Evolutionary conservation across 306 rosid genomes (phyloP), one percentile per base, ranked within the genome.

Genomic region (Dryas alaskensis): DNA sequence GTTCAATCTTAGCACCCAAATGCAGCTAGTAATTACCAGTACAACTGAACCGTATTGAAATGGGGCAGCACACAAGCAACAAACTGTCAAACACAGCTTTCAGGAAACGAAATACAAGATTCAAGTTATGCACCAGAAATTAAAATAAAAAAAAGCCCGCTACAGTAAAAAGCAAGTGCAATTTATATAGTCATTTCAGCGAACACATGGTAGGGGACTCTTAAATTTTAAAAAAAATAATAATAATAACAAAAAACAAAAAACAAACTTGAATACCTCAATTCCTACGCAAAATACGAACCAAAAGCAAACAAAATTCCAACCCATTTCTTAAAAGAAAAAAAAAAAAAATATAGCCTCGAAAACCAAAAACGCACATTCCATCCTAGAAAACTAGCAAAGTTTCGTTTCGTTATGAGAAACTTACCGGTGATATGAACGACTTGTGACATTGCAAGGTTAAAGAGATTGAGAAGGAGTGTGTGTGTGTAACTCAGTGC

Each of bases 391-490:
- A 60, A 60, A 31, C 10, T 1, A n/a, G 60, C 39, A 50, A 6
- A 37, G 14, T 22, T 27, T 31, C 14, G 2, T 39, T 52, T 42
- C 4, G 69, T 22, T 37, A 0, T 0, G 8, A 76, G 53, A 62
- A 42, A 69, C 80, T 72, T 45, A 90, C 96, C 90, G 67, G 82
- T 5, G 63, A 86, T 86, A 74, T 79, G 80, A 47, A 74, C 75
- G 50, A 81, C 69, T 69, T 88, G 93, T 55, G 87, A 81, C 96
- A 92, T 90, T 69, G 88, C 57, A 73, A 5, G n/a, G 67, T 12
- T 0, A 22, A 19, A 37, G 16, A 42, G 46, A 0, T 8, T 3
- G 46, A 16, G 53, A 6, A 50, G 22, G 70, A 73, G 17, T 12
- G 64, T 10, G 58, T 22, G 16, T 67, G 58, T 22, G 16, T 67